Base-by-base conservation (phyloP, 176 grass and related monocot species). In the Avena atlantica region DNA sequence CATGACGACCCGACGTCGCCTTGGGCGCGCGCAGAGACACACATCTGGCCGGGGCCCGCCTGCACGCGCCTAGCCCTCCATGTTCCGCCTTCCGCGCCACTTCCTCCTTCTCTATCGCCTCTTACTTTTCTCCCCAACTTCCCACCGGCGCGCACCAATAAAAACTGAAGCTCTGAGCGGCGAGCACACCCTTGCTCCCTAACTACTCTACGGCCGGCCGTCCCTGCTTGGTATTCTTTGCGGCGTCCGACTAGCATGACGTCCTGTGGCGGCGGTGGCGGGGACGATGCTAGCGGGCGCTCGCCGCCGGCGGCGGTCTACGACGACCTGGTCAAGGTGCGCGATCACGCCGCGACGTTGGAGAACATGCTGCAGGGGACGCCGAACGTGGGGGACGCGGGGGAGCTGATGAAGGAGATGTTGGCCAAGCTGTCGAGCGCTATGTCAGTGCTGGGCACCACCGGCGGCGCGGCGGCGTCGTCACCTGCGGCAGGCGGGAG, bases 371-470 rank as follows among this genome's bases (percentile, higher is more conserved):
- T 95, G 47, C 66, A 73, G 20, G 74, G 20, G 40, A 67, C 9
- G 66, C 62, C 45, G 9, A 48, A 10, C 45, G 45, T 48, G 6
- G 40, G 6, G 45, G 45, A 48, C 5, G 66, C 62, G 3, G 51
- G 1, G 67, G 29, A 74, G 90, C 78, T 90, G 34, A 2, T 91
- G 48, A 72, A 92, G 10, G 85, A 70, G 78, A 86, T 91, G 49
- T 42, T 89, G 85, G 82, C 36, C 67, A 88, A 48, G 37, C 29
- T 90, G 50, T 83, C 91, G 17, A 93, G 50, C 66, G 64, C 80
- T 19, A 0, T 93, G 45, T 76, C 76, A 29, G 67, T 57, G 29
- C 70, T 93, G 25, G 8, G 70, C 52, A 78, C 81, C 69, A 12
- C 3, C 9, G 1, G 9, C 45, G 87, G 62, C 19, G 63, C 12